Evolutionary conservation across 306 rosid species (phyloP), one percentile per base, ranked within the genome.

Genomic region (Cicer bijugum): DNA sequence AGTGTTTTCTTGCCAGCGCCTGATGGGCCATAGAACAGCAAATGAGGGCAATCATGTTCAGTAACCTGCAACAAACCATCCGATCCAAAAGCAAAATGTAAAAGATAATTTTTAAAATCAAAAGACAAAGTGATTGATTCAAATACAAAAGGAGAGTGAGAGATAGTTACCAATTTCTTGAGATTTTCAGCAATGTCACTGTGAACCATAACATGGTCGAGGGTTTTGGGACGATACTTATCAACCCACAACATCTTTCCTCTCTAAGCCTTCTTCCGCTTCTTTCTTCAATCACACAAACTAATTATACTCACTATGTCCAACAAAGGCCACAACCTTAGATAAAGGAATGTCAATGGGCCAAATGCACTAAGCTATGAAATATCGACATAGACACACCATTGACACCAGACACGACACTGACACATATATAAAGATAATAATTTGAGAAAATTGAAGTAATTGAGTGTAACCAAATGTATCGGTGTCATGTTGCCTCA

Each of bases 1-100:
- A 91, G 90, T 92, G 99, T 91, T 90, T 94, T 94, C 88, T 94
- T 94, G 85, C 99, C 97, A 38, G 99, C 89, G 11, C 99, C 97
- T 8, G 99, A 77, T 5, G 99, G 96, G 16, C 99, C 97, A 79
- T 91, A 89, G 82, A 94, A 94, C 19, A 94, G 88, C 84, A 94
- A 86, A 89, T 94, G 99, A 16, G 99, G 96, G 72, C 96, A 94
- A 61, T 94, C 99, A 76, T 90, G 93, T 85, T 94, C 99, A 5
- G 82, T 81, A 1, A 91, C 95, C 97, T 91, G 68, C 42, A 53
- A 44, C 19, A 59, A 1, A 9, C 33, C 5, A 33, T 33, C 15
- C 43, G 12, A 33, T 59, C 65, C 43, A 12, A 33, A 33, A 28
- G 35, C 11, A 59, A 17, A n/a, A 55, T 76, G 57, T 12, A 44